Evolutionary conservation across 805 yeast species (phyloP).

Genomic region (Candida ulmi): DNA sequence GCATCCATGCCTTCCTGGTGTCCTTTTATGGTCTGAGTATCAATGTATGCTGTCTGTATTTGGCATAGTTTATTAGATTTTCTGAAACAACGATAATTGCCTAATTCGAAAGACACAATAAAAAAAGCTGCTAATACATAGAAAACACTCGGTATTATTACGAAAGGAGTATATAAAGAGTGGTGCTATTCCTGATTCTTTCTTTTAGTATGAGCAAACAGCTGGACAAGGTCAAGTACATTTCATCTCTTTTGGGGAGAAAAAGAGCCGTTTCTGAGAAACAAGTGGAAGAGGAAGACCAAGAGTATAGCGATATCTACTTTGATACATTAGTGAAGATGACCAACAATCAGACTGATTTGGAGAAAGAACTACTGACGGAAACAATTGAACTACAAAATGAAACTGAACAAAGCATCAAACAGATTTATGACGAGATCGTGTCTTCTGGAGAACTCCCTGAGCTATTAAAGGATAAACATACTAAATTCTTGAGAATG

Average conservation of each 20-base stretch:
- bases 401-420: conserved; percentile 26
- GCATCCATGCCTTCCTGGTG: not conserved
- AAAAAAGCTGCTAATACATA: not conserved
- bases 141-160: not conserved
- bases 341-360: conserved; percentile 9
- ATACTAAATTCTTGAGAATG: conserved; percentile 13
- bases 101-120: not conserved
- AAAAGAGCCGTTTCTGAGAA: conserved; percentile 2
- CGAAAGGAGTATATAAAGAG: too few species aligned
- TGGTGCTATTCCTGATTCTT: too few species aligned
- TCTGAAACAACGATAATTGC: not conserved
- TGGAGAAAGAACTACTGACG: conserved; percentile 28
- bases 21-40: not conserved
- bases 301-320: not conserved
- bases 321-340: conserved; percentile 13
- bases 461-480: conserved; percentile 9
- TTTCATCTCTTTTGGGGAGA: conserved; percentile 9
- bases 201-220: not conserved
- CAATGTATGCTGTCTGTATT: too few species aligned
- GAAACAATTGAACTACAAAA: conserved; percentile 30
- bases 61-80: too few species aligned
- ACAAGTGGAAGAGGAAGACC: not conserved
- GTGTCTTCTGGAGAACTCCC: conserved; percentile 15
- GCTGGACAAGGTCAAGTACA: not conserved
- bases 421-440: conserved; percentile 26